phyloP scores from a whole-genome alignment of 495 filamentous ascomycete genomes.

The Lineolata rhizophorae region DNA sequence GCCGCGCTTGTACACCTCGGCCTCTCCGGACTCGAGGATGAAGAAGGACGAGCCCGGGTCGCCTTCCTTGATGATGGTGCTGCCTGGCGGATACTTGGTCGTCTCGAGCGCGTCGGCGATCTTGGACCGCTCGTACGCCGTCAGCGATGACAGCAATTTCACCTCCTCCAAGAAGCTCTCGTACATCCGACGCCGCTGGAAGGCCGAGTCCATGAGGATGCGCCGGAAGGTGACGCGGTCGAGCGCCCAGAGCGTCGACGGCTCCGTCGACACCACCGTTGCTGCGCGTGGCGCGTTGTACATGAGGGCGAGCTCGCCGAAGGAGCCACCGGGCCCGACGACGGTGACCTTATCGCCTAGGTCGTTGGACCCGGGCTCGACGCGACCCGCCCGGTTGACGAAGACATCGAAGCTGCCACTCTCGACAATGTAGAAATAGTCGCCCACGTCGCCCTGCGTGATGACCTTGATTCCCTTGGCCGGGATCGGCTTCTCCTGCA shows the following conservation, averaged over 20 bases:
- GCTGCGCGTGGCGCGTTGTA: conserved; percentile 97
- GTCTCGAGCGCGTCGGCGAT: conserved; percentile 92
- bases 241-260: conserved; percentile 75
- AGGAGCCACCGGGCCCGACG: conserved; percentile 79
- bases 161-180: conserved; percentile 97
- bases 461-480: conserved; percentile 94
- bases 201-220: conserved; percentile 95
- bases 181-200: conserved; percentile 87
- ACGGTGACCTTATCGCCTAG: conserved; percentile 66
- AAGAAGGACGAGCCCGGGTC: conserved; percentile 87
- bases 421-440: conserved; percentile 96
- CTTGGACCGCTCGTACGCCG: conserved; percentile 81
- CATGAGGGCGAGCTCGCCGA: conserved; percentile 94
- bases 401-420: conserved; percentile 78
- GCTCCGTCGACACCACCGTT: conserved; percentile 68
- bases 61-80: conserved; percentile 73
- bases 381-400: conserved; percentile 56
- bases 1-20: conserved; percentile 54
- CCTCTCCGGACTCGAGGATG: conserved; percentile 72
- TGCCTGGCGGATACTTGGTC: conserved; percentile 59
- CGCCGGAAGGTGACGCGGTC: conserved; percentile 94
- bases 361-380: conserved; percentile 65
- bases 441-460: conserved; percentile 82
- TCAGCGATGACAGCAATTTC: conserved; percentile 61
- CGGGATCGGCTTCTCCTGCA: conserved; percentile 88